Conservation (phyloP, 371 early-diverging fungal genomes). For the Mortierella sp. region DNA sequence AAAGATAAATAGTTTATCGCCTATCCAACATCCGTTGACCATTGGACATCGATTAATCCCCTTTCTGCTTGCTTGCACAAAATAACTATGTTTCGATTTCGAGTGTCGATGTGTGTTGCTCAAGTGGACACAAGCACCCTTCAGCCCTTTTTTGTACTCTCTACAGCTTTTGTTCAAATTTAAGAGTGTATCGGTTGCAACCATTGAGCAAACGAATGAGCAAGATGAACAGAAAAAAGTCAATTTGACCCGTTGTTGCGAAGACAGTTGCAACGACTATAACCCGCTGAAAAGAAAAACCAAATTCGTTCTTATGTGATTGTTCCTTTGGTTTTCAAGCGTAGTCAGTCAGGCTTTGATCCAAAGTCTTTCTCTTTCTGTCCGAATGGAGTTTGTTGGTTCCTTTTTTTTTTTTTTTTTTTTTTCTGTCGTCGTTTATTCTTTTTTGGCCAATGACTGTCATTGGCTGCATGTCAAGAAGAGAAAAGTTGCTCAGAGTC, state of each 20-base stretch:
- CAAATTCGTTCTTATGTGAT: background rate
- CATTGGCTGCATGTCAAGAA: too few relatives aligned
- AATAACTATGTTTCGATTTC: too few relatives aligned
- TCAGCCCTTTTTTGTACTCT: background rate
- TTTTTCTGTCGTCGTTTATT: background rate
- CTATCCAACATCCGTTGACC: background rate
- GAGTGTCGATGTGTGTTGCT: too few relatives aligned
- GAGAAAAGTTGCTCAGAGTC: too few relatives aligned
- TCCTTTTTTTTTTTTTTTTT: conserved; percentile 10
- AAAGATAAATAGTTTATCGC: background rate
- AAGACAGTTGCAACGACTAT: too few relatives aligned
- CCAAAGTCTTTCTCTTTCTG: background rate
- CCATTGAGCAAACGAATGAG: background rate
- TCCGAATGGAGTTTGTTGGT: too few relatives aligned
- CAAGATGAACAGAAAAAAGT: background rate
- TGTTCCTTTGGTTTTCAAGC: background rate
- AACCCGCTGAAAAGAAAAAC: too few relatives aligned
- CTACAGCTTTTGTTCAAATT: conserved; percentile 10
- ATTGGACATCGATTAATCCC: background rate
- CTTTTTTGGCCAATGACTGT: too few relatives aligned
- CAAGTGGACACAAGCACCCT: conserved; percentile 1
- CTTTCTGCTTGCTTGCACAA: too few relatives aligned
- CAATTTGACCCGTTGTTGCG: too few relatives aligned
- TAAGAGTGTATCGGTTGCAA: background rate
- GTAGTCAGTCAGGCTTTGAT: too few relatives aligned